Evolutionary conservation across 495 filamentous ascomycete genomes (phyloP).

Genomic region (Xylaria cubensis): DNA sequence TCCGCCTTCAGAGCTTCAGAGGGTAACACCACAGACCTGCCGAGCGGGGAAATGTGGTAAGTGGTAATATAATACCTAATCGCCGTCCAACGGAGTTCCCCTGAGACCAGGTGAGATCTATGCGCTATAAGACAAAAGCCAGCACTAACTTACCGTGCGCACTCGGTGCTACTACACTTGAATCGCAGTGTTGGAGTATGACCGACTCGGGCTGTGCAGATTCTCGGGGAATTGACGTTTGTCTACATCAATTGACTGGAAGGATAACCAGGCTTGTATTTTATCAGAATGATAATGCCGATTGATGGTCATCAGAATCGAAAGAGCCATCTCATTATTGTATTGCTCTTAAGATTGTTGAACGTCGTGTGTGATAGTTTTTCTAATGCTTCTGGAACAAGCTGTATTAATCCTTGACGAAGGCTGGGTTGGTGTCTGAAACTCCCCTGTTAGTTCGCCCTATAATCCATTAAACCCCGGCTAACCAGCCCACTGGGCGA

Average conservation of each 20-base stretch:
- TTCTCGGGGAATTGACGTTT: conserved; percentile 8
- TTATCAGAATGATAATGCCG: too few species aligned
- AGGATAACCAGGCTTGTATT: not conserved
- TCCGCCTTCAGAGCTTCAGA: not conserved
- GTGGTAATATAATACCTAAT: not conserved
- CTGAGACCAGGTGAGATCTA: conserved; percentile 13
- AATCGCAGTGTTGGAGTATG: conserved; percentile 1
- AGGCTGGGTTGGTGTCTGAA: not conserved
- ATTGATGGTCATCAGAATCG: not conserved
- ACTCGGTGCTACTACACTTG: not conserved
- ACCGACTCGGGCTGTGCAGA: conserved; percentile 1
- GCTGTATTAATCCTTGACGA: conserved; percentile 21
- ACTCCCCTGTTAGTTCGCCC: conserved; percentile 22
- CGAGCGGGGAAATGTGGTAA: not conserved
- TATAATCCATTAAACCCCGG: conserved; percentile 26
- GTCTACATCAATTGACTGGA: conserved; percentile 6
- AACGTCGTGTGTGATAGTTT: not conserved
- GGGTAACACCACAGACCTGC: conserved; percentile 9
- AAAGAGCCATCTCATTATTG: not conserved
- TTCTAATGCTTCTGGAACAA: conserved; percentile 17
- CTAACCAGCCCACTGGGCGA: conserved; percentile 19
- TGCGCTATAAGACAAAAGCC: conserved; percentile 6
- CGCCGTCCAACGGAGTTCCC: not conserved
- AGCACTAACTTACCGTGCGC: conserved; percentile 11
- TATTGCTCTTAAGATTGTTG: not conserved